Evolutionary conservation across 139 green algal genomes (phyloP).

Genomic region (Klebsormidium nitens): DNA sequence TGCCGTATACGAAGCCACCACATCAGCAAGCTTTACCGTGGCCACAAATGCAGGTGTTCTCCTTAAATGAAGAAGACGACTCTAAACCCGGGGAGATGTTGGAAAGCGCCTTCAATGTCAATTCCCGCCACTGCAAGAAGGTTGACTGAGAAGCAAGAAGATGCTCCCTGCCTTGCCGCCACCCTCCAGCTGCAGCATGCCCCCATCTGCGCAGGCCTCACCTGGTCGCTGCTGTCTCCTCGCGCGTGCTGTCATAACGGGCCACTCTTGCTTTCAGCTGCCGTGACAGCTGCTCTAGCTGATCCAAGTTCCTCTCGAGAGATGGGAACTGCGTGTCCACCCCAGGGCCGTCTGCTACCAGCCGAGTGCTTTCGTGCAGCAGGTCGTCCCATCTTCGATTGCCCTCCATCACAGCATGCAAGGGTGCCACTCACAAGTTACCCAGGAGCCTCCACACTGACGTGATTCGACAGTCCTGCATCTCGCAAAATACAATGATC

Average conservation of each 20-base stretch:
- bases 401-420: too few relatives aligned
- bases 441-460: too few relatives aligned
- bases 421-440: too few relatives aligned
- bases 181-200: background rate
- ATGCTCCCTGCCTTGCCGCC: background rate
- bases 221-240: conserved; percentile 30
- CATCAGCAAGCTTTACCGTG: background rate
- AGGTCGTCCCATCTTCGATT: conserved; percentile 17
- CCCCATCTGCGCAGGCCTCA: background rate
- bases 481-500: too few relatives aligned
- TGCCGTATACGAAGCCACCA: background rate
- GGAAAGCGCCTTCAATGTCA: too few relatives aligned
- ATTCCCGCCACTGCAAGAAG: too few relatives aligned
- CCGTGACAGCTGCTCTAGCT: conserved; percentile 27
- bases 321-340: conserved; percentile 14
- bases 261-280: conserved; percentile 23
- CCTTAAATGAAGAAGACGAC: too few relatives aligned
- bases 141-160: background rate
- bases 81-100: too few relatives aligned
- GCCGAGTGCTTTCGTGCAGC: conserved; percentile 23
- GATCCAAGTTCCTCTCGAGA: conserved; percentile 17
- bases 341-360: background rate
- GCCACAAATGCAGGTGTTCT: background rate
- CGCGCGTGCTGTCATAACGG: conserved; percentile 6
- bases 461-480: too few relatives aligned